Evolutionary conservation across 192 early-diverging fungal species (phyloP).

Genomic region (Coemansia sp.): DNA sequence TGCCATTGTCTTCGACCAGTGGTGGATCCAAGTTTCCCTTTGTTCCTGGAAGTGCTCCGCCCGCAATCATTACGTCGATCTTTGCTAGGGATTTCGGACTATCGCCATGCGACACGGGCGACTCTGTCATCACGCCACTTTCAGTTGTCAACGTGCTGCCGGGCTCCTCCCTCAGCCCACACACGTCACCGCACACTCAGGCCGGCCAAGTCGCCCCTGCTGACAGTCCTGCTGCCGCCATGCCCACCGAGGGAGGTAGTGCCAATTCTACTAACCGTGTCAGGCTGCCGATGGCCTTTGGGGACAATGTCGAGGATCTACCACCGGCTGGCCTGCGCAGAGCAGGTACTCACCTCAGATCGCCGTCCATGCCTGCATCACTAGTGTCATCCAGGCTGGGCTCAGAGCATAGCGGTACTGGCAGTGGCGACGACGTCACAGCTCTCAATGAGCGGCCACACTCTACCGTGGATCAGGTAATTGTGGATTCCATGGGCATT

Average conservation of each 20-base stretch:
- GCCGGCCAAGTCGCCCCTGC: not conserved
- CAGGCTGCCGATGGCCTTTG: conserved; percentile 18
- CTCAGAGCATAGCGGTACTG: not conserved
- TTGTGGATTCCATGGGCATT: not conserved
- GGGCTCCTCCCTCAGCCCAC: conserved; percentile 8
- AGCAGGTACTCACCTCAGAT: conserved; percentile 7
- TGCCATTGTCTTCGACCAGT: not conserved
- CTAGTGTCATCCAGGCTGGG: conserved; percentile 4
- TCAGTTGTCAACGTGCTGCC: conserved; percentile 49
- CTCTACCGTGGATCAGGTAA: conserved; percentile 8
- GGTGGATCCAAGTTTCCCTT: not conserved
- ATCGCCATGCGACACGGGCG: conserved; percentile 39
- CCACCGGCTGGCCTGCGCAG: conserved; percentile 3
- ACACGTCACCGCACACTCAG: conserved; percentile 20
- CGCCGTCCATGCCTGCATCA: conserved; percentile 22
- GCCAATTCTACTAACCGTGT: not conserved
- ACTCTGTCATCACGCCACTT: conserved; percentile 38
- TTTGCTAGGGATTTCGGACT: conserved; percentile 11
- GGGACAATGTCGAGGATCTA: conserved; percentile 15
- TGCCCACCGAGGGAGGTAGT: not conserved
- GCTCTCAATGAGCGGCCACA: conserved; percentile 7
- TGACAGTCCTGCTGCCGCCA: not conserved
- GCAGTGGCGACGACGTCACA: not conserved
- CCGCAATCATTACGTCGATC: conserved; percentile 36
- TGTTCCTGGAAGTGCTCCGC: not conserved